A percentile compares a stretch with the other conserved stretches of the same genome.
Evolutionary conservation across 208 protist genomes (phyloP).

Genomic region (Wallacemonas collosoma): DNA sequence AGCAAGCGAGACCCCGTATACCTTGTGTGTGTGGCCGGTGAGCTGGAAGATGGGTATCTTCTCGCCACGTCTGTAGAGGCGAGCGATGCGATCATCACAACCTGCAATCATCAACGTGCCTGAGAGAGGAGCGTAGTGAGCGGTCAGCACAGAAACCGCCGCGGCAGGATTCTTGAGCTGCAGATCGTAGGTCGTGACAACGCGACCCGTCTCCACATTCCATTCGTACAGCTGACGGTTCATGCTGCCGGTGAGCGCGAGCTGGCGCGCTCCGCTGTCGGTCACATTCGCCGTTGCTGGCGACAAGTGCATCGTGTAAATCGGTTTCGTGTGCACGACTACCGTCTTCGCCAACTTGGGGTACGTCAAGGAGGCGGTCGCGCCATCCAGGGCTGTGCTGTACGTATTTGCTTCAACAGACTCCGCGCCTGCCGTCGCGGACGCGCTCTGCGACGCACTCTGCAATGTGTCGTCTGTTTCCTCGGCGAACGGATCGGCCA

Average conservation of each 20-base stretch:
- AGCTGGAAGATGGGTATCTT: constrained; percentile 16
- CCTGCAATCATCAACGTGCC: constrained; percentile 28
- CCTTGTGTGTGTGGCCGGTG: constrained; percentile 40
- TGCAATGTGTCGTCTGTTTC: constrained; percentile 2
- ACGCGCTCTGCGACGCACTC: constrained; percentile 12
- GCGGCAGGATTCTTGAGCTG: neutral
- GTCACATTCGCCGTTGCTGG: constrained; percentile 20
- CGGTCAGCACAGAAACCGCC: constrained; percentile 23
- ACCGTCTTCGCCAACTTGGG: constrained; percentile 27
- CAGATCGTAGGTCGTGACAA: constrained; percentile 22
- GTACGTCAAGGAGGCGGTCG: constrained; percentile 19
- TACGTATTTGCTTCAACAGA: constrained; percentile 6
- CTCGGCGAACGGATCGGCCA: constrained; percentile 51
- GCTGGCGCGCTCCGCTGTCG: neutral
- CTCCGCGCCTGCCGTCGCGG: constrained; percentile 17
- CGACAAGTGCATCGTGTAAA: constrained; percentile 46
- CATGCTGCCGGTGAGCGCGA: constrained; percentile 20
- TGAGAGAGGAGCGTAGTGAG: constrained; percentile 20
- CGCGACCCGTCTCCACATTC: constrained; percentile 25
- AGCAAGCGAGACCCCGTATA: constrained; percentile 39
- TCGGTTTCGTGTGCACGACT: constrained; percentile 34
- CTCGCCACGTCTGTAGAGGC: constrained; percentile 19
- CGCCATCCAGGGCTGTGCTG: constrained; percentile 14
- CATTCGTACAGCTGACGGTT: constrained; percentile 28
- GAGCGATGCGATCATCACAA: constrained; percentile 21